Evolutionary conservation across 208 protist species (phyloP).

Genomic region (Leptomonas seymouri): DNA sequence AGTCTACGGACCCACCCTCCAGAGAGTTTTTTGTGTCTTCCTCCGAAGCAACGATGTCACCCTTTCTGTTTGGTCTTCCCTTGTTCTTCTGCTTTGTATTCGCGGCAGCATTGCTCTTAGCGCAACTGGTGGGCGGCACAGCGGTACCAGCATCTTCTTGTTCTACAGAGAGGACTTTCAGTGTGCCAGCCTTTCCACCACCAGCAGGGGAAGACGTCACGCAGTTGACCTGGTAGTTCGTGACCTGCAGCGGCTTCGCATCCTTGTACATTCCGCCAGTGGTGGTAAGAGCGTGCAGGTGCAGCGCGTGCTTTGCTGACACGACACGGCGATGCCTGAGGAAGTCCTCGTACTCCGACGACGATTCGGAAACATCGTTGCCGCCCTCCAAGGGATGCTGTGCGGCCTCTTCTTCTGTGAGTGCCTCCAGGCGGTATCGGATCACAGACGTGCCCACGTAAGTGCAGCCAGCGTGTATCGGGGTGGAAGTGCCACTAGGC

Average conservation of each 20-base stretch:
- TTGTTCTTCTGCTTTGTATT: conserved; percentile 1
- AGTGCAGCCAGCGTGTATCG: conserved; percentile 30
- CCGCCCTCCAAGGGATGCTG: too few relatives aligned
- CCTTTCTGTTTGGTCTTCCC: conserved; percentile 8
- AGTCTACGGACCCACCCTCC: neutral
- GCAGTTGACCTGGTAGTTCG: conserved; percentile 43
- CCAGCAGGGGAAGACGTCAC: conserved; percentile 1
- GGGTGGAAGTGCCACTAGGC: neutral
- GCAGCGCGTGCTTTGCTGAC: conserved; percentile 32
- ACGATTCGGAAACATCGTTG: neutral
- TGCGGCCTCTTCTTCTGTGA: neutral
- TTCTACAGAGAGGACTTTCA: conserved; percentile 55
- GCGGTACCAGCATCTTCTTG: conserved; percentile 28
- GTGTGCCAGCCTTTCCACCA: neutral
- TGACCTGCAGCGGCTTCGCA: conserved; percentile 38
- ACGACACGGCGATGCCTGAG: conserved; percentile 9
- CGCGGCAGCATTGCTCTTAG: neutral
- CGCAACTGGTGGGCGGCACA: neutral
- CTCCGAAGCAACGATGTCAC: neutral
- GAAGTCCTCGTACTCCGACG: conserved; percentile 26
- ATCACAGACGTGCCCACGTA: conserved; percentile 64
- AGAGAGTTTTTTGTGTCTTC: neutral
- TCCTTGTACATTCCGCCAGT: conserved; percentile 21
- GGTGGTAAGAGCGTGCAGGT: conserved; percentile 61
- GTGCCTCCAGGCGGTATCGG: conserved; percentile 39